Evolutionary conservation across 2,329 filamentous ascomycete species (phyloP), one percentile per base, ranked within the genome.

Genomic region (Zymoseptoria passerinii): DNA sequence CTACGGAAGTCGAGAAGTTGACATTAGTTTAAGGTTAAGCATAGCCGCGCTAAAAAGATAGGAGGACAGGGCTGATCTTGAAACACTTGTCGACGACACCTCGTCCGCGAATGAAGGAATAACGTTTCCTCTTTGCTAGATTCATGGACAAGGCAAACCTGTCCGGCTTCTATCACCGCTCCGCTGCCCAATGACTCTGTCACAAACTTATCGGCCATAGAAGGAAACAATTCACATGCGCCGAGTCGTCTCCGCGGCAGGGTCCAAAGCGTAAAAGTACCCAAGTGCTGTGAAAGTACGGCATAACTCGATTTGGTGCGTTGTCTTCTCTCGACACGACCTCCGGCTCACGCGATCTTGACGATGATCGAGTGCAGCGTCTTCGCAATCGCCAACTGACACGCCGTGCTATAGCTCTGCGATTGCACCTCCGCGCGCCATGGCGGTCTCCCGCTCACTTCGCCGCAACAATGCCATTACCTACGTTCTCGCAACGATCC

Each of bases 401-500:
- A 10, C 19, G 23, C 29, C 23, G 29, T 53, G 35, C 35, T 13
- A 13, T 16, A 44, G 35, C 13, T n/a, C 35, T 44, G 35, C 35
- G 35, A 44, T 44, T 13, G 5, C 28, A 20, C 49, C 35, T 16
- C 29, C 52, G 29, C 59, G 69, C 71, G 76, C 56, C 58, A 83
- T 85, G 82, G 81, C 80, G 67, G 75, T 80, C 66, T 71, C 80
- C 71, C 88, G 89, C 76, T 79, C 80, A 63, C 82, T 92, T 71
- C 89, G 89, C 77, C 88, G 88, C 77, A 84, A 87, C 72, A 94
- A 85, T 75, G 87, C 89, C 63, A 80, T 88, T 70, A 92, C 88
- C 56, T 77, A 92, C 63, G 73, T 87, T 66, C 80, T 95, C 65
- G 89, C 89, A 68, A 80, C 78, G 65, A 76, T 89, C 58, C 81